phyloP scores from a whole-genome alignment of 768 basidiomycete species.

The Pisolithus albus region DNA sequence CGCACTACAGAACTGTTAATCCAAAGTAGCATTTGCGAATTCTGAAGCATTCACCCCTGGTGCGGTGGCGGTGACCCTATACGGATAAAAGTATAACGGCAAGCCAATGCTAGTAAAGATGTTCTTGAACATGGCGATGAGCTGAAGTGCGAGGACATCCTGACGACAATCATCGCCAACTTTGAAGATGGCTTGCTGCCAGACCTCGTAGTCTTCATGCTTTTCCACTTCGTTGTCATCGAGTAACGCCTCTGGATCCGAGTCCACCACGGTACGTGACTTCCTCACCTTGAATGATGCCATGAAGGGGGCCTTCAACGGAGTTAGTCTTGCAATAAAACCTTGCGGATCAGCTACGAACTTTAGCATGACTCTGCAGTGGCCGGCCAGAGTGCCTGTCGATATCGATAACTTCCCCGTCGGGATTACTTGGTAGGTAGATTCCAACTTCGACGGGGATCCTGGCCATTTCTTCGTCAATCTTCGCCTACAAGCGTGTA shows the following conservation, averaged over 20 bases:
- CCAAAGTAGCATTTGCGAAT: not conserved
- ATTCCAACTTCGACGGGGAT: slow-evolving; percentile 91
- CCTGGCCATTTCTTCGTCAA: slow-evolving; percentile 99
- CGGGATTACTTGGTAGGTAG: slow-evolving; percentile 95
- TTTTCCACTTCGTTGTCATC: slow-evolving; percentile 54
- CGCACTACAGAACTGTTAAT: slow-evolving; percentile 58
- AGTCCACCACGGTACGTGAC: slow-evolving; percentile 59
- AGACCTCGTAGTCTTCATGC: slow-evolving; percentile 72
- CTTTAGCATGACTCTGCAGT: slow-evolving; percentile 96
- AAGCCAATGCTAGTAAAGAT: slow-evolving; percentile 87
- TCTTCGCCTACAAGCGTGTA: slow-evolving; percentile 66
- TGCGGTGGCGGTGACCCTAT: slow-evolving; percentile 93
- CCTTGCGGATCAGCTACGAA: slow-evolving; percentile 19
- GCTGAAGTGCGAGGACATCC: slow-evolving; percentile 92
- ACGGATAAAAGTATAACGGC: slow-evolving; percentile 88
- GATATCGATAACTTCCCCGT: slow-evolving; percentile 93
- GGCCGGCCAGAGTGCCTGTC: slow-evolving; percentile 96
- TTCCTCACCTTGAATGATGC: slow-evolving; percentile 98
- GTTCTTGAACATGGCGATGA: slow-evolving; percentile 99
- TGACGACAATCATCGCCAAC: slow-evolving; percentile 99
- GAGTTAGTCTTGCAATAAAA: not conserved
- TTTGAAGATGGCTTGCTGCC: slow-evolving; percentile 99
- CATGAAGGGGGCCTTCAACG: slow-evolving; percentile 93
- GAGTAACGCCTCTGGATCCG: slow-evolving; percentile 68
- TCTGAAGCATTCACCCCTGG: slow-evolving; percentile 66